These are phyloP conservation scores for Rhizodiscina lignyota DNA, from an alignment of 495 filamentous ascomycete species.

Conservation along the genomic window DNA sequence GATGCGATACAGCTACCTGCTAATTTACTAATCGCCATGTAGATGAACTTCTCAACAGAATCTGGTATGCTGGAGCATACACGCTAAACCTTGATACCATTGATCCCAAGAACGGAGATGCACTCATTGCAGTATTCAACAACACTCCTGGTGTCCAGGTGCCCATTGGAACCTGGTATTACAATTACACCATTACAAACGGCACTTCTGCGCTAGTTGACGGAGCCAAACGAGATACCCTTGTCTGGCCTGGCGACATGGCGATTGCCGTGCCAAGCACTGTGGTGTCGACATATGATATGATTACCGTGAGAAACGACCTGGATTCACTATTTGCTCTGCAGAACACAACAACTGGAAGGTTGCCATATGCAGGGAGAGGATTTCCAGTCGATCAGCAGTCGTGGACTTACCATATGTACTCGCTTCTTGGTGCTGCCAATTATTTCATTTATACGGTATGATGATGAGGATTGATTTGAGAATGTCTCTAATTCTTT, in stretches of 20 bases:
- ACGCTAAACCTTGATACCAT: conserved; percentile 41
- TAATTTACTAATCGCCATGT: no score
- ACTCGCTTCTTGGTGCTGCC: conserved; percentile 18
- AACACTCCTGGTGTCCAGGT: conserved; percentile 6
- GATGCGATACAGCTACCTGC: not conserved
- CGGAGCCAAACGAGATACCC: conserved; percentile 9
- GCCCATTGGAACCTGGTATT: conserved; percentile 10
- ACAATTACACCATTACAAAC: conserved; percentile 29
- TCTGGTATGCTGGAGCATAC: conserved; percentile 51
- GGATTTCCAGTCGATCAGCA: conserved; percentile 8
- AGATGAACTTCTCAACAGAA: conserved; percentile 31
- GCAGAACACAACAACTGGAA: conserved; percentile 21
- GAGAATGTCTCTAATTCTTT: no score
- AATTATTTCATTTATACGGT: conserved; percentile 20
- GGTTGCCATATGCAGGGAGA: conserved; percentile 16
- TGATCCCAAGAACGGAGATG: conserved; percentile 29
- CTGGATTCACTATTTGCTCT: conserved; percentile 26
- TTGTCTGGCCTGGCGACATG: conserved; percentile 22
- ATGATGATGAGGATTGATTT: not conserved
- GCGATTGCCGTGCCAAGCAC: conserved; percentile 29
- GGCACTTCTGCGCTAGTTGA: conserved; percentile 20
- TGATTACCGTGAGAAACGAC: conserved; percentile 27
- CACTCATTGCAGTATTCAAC: conserved; percentile 27
- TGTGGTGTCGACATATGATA: conserved; percentile 28
- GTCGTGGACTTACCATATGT: conserved; percentile 21